Evolutionary conservation across 1,139 yeast species (phyloP).

Genomic region (Debaryomycetaceae sp.): DNA sequence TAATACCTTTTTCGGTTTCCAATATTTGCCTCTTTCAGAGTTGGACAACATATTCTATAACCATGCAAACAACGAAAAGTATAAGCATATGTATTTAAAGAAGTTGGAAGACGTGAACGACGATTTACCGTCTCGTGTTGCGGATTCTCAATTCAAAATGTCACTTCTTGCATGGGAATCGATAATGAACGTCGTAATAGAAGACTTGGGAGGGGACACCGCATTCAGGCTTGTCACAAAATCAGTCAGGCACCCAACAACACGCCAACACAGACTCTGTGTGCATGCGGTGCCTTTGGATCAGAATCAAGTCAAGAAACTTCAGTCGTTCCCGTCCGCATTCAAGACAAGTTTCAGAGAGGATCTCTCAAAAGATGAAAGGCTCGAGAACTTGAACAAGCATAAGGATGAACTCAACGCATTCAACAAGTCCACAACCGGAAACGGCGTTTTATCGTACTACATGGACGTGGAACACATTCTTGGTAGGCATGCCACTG

Average conservation of each 20-base stretch:
- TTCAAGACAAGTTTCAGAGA: conserved; percentile 23
- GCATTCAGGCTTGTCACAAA: conserved; percentile 31
- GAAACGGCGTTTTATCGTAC: conserved; percentile 8
- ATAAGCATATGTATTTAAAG: conserved; percentile 38
- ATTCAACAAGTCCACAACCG: conserved; percentile 12
- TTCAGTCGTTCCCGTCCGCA: conserved; percentile 23
- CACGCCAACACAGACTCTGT: conserved; percentile 9
- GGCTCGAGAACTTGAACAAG: conserved; percentile 14
- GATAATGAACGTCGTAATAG: conserved; percentile 39
- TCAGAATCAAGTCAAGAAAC: conserved; percentile 17
- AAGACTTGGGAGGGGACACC: conserved; percentile 22
- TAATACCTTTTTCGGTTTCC: conserved; percentile 80
- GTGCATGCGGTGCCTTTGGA: conserved; percentile 34
- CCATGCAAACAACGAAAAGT: conserved; percentile 10
- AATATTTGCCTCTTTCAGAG: conserved; percentile 72
- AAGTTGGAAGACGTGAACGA: conserved; percentile 23
- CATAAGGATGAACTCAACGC: conserved; percentile 17
- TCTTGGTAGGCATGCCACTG: conserved; percentile 6
- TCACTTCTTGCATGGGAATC: conserved; percentile 58
- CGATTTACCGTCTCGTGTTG: conserved; percentile 48
- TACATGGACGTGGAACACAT: conserved; percentile 10
- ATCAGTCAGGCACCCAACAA: conserved; percentile 8
- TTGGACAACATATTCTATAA: conserved; percentile 52
- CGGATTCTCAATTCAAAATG: conserved; percentile 67
- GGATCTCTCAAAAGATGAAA: conserved; percentile 16